Percentiles rank a stretch among this genome's conserved stretches.
phyloP scores from a whole-genome alignment of 2,329 filamentous ascomycete species.

The Parastagonospora avenae region DNA sequence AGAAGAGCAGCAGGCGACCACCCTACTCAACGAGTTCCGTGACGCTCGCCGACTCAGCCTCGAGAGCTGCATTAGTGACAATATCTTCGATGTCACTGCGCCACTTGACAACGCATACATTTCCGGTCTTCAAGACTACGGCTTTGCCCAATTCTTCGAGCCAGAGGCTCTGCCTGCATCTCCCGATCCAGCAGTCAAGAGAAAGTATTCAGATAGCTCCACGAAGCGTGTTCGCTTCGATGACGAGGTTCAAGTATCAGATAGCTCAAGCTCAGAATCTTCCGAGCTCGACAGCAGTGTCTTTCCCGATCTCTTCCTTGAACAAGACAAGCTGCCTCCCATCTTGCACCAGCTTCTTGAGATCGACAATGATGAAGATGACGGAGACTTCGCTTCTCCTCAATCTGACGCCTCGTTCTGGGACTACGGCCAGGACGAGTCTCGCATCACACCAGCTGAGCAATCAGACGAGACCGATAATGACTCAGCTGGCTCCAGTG shows the following conservation, averaged over 20 bases:
- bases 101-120: slow-evolving; percentile 33
- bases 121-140: slow-evolving; percentile 33
- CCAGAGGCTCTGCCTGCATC: slow-evolving; percentile 51
- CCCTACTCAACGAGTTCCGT: slow-evolving; percentile 38
- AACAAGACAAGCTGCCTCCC: slow-evolving; percentile 74
- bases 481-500: slow-evolving; percentile 58
- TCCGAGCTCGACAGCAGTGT: slow-evolving; percentile 67
- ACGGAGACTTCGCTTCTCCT: slow-evolving; percentile 54
- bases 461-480: slow-evolving; percentile 40
- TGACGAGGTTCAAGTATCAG: slow-evolving; percentile 67
- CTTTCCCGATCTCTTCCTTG: slow-evolving; percentile 79
- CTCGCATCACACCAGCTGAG: slow-evolving; percentile 41
- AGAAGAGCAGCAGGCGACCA: slow-evolving; percentile 37
- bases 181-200: slow-evolving; percentile 39
- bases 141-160: slow-evolving; percentile 44
- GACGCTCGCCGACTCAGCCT: slow-evolving; percentile 43
- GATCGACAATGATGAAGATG: slow-evolving; percentile 49
- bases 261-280: slow-evolving; percentile 55
- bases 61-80: slow-evolving; percentile 40
- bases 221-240: slow-evolving; percentile 75
- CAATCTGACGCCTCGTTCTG: slow-evolving; percentile 60
- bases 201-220: slow-evolving; percentile 47
- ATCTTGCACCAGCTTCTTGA: slow-evolving; percentile 76
- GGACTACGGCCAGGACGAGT: slow-evolving; percentile 63
- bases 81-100: slow-evolving; percentile 40